Percentiles rank a stretch among this genome's conserved stretches.
Conservation (phyloP, 2,329 filamentous ascomycete genomes). For the Cercospora brassicicola region DNA sequence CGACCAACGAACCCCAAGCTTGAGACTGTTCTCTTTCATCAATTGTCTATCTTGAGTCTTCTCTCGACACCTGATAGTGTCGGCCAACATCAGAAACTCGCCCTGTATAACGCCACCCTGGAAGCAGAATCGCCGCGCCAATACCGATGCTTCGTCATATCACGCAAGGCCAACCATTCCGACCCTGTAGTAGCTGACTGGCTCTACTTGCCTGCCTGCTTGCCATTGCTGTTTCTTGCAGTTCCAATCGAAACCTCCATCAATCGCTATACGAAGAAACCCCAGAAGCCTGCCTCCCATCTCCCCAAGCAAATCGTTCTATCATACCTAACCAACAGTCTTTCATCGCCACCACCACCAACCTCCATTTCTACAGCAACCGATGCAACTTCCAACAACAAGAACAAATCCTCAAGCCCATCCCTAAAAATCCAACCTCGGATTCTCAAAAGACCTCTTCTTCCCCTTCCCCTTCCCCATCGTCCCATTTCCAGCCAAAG, state of each 20-base stretch:
- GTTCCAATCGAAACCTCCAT: no score
- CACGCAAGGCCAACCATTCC: not conserved
- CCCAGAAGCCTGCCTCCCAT: not conserved
- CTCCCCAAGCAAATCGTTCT: not conserved
- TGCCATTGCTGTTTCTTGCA: not conserved
- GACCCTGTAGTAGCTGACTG: not conserved
- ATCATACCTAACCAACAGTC: not conserved
- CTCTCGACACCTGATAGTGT: not conserved
- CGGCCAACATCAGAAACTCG: not conserved
- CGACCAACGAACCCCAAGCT: not conserved
- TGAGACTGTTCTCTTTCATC: not conserved
- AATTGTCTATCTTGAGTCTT: not conserved
- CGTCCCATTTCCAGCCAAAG: not conserved
- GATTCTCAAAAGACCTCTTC: not conserved
- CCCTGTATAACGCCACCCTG: not conserved
- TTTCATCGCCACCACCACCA: not conserved
- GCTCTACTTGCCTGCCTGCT: not conserved
- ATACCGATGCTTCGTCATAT: not conserved
- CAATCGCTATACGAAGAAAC: not conserved
- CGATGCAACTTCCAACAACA: not conserved
- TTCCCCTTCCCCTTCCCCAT: not conserved
- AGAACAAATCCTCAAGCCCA: not conserved
- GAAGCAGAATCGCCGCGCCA: not conserved
- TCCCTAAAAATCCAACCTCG: not conserved
- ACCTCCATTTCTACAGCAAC: not conserved